These are phyloP conservation scores for Pseudogymnoascus verrucosus DNA, from an alignment of 2,329 filamentous ascomycete genomes.

Conservation along the genomic window DNA sequence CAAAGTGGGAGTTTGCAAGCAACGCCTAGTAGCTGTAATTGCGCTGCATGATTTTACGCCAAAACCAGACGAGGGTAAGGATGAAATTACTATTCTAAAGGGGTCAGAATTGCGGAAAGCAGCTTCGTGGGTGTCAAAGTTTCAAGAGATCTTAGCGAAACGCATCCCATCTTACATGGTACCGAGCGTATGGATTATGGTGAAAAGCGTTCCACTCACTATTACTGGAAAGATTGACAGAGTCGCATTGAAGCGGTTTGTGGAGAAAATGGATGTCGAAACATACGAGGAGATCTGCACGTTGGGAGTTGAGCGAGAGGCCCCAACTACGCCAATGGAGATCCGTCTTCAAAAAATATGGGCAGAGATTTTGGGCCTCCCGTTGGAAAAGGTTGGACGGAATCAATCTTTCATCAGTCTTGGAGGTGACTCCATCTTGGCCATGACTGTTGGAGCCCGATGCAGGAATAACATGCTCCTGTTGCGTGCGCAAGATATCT, in stretches of 20 bases:
- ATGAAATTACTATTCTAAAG: not conserved
- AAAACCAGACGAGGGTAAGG: not conserved
- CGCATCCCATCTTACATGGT: not conserved
- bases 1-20: not conserved
- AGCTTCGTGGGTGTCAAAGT: not conserved
- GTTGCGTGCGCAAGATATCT: not conserved
- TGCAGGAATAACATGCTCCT: not conserved
- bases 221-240: not conserved
- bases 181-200: not conserved
- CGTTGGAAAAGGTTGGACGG: slow-evolving; percentile 22
- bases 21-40: not conserved
- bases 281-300: not conserved
- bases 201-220: not conserved
- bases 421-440: slow-evolving; percentile 38
- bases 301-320: not conserved
- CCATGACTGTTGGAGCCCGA: slow-evolving; percentile 28
- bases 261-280: not conserved
- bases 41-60: not conserved
- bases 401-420: slow-evolving; percentile 31
- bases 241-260: not conserved
- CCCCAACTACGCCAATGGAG: not conserved
- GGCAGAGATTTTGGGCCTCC: not conserved
- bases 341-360: slow-evolving; percentile 3
- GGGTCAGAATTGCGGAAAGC: not conserved
- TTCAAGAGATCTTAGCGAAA: not conserved